Evolutionary conservation across 148 eudicot species (phyloP).

Genomic region (Rhododendron ovatum): DNA sequence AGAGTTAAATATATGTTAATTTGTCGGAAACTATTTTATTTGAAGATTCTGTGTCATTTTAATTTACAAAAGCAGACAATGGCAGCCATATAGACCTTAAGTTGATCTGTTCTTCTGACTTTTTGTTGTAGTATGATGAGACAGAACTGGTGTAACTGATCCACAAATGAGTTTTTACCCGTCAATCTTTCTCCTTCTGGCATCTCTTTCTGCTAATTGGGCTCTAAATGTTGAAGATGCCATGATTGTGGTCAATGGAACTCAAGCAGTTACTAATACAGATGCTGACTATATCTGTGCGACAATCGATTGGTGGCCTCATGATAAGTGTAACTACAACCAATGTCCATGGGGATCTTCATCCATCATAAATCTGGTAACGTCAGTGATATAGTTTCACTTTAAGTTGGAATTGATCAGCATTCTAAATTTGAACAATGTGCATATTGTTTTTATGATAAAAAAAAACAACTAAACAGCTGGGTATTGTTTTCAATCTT

Average conservation of each 20-base stretch:
- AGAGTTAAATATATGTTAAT: neutral
- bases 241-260: constrained; percentile 47
- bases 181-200: constrained; percentile 34
- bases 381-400: constrained; percentile 23
- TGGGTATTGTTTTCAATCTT: constrained; percentile 23
- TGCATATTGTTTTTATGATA: constrained; percentile 36
- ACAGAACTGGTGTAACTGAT: constrained; percentile 8
- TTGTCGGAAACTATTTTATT: constrained; percentile 1
- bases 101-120: neutral
- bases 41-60: neutral
- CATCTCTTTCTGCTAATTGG: constrained; percentile 36
- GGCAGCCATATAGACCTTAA: neutral
- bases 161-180: constrained; percentile 29
- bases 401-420: constrained; percentile 18
- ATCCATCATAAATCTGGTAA: constrained; percentile 72
- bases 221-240: constrained; percentile 44
- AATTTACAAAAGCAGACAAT: neutral
- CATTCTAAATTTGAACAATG: constrained; percentile 24
- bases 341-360: constrained; percentile 84
- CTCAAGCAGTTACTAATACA: constrained; percentile 45
- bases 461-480: constrained; percentile 26
- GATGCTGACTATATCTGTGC: constrained; percentile 74
- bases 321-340: constrained; percentile 67
- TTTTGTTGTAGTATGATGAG: constrained; percentile 4
- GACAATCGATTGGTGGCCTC: constrained; percentile 98